These are phyloP conservation scores for Fistulina hepatica DNA, from an alignment of 1,284 basidiomycete species.

Conservation along the genomic window DNA sequence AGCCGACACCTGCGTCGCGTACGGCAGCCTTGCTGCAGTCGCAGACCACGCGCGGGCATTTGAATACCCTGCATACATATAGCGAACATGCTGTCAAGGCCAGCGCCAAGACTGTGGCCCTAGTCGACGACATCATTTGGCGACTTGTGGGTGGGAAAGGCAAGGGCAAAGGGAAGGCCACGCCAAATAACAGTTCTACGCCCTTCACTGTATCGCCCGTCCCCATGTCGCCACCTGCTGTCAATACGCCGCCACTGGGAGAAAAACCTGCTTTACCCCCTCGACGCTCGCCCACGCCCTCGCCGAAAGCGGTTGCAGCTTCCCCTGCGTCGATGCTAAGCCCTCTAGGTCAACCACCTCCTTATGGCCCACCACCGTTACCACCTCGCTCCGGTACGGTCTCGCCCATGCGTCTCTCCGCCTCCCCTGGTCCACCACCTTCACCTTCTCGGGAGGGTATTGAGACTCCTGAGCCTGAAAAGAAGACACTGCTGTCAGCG, in stretches of 20 bases:
- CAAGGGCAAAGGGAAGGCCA: constrained; percentile 20
- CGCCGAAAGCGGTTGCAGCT: not conserved
- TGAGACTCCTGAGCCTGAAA: constrained; percentile 5
- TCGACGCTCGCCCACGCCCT: not conserved
- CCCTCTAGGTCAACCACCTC: constrained; percentile 8
- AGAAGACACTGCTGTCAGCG: constrained; percentile 19
- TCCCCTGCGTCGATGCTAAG: not conserved
- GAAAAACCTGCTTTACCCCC: not conserved
- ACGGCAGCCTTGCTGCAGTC: constrained; percentile 54
- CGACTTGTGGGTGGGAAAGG: constrained; percentile 32
- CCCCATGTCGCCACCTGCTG: constrained; percentile 11
- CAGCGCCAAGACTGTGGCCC: constrained; percentile 49
- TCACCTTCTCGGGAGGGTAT: constrained; percentile 21
- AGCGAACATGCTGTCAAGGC: constrained; percentile 59
- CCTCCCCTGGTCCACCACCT: constrained; percentile 18
- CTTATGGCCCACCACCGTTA: constrained; percentile 28
- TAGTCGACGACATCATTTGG: constrained; percentile 53
- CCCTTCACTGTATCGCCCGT: constrained; percentile 13
- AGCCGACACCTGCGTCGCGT: constrained; percentile 36
- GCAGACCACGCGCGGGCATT: constrained; percentile 44
- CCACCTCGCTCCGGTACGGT: constrained; percentile 20
- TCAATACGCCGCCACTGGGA: not conserved
- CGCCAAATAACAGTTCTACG: constrained; percentile 4
- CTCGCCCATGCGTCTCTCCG: constrained; percentile 19
- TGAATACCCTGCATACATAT: constrained; percentile 50